phyloP scores from a whole-genome alignment of 2,329 filamentous ascomycete species.

The Phaeosphaeriaceae sp. region DNA sequence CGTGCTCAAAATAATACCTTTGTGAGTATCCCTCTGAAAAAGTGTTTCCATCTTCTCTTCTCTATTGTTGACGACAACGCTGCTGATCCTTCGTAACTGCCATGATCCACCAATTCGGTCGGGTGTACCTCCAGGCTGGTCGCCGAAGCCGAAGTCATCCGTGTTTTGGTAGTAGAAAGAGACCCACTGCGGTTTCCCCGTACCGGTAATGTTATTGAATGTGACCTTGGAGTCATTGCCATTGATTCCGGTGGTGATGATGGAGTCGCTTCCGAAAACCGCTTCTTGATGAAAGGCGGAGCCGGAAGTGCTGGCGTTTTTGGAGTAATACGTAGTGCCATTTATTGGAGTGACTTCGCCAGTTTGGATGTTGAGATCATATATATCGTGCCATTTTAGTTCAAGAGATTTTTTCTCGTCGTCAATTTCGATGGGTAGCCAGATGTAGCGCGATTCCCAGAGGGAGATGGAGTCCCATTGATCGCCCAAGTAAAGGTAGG shows the following conservation, averaged over 20 bases:
- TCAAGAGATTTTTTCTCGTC: constrained; percentile 59
- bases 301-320: constrained; percentile 55
- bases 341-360: constrained; percentile 56
- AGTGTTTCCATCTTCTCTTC: constrained; percentile 58
- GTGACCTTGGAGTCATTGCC: constrained; percentile 63
- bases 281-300: constrained; percentile 63
- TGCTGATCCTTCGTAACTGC: constrained; percentile 66
- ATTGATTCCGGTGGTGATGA: constrained; percentile 60
- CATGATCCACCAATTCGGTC: constrained; percentile 66
- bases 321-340: constrained; percentile 57
- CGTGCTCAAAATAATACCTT: constrained; percentile 65
- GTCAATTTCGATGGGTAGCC: constrained; percentile 61
- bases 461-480: constrained; percentile 63
- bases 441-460: constrained; percentile 65
- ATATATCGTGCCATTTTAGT: constrained; percentile 62
- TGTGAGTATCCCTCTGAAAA: constrained; percentile 63
- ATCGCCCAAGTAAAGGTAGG: constrained; percentile 60
- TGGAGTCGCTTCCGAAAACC: constrained; percentile 56
- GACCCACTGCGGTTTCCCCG: constrained; percentile 62
- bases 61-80: constrained; percentile 64
- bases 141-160: constrained; percentile 67
- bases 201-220: constrained; percentile 57
- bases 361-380: constrained; percentile 61
- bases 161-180: constrained; percentile 66
- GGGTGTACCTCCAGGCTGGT: constrained; percentile 60